Evolutionary conservation across 192 early-diverging fungal species (phyloP).

Genomic region (Linnemannia exigua): DNA sequence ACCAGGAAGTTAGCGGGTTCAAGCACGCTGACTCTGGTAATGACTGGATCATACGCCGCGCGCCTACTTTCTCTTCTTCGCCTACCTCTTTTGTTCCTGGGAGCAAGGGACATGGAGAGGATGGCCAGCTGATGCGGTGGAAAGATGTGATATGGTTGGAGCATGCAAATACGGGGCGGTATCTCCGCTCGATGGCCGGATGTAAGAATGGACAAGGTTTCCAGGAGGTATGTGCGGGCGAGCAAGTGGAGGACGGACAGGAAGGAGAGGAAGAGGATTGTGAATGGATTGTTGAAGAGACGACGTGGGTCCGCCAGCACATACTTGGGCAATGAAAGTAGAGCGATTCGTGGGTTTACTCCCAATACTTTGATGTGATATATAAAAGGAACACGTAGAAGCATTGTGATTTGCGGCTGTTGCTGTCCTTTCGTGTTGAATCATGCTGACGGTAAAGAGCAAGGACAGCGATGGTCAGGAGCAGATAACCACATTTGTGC

Average conservation of each 20-base stretch:
- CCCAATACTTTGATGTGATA: no score
- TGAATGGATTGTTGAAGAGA: slow-evolving; percentile 55
- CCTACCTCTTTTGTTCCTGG: no score
- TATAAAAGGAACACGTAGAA: no score
- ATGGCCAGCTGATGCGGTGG: slow-evolving; percentile 26
- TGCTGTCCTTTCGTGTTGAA: no score
- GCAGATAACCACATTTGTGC: no score
- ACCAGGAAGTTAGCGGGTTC: slow-evolving; percentile 40
- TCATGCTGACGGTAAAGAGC: no score
- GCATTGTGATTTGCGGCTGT: no score
- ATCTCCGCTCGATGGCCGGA: slow-evolving; percentile 32
- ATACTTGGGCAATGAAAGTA: slow-evolving; percentile 30
- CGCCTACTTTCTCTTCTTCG: not conserved
- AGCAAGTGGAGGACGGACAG: slow-evolving; percentile 10
- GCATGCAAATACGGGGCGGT: slow-evolving; percentile 38
- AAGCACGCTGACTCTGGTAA: slow-evolving; percentile 38
- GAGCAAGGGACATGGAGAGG: not conserved
- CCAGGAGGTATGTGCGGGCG: slow-evolving; percentile 27
- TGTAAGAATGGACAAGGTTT: slow-evolving; percentile 44
- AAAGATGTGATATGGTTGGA: slow-evolving; percentile 42
- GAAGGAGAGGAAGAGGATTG: slow-evolving; percentile 31
- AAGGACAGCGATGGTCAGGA: no score
- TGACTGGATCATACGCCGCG: slow-evolving; percentile 39
- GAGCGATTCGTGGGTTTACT: no score
- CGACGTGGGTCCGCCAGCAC: slow-evolving; percentile 51